Evolutionary conservation across 2,329 filamentous ascomycete species (phyloP).

Genomic region (Penicillium sp.): DNA sequence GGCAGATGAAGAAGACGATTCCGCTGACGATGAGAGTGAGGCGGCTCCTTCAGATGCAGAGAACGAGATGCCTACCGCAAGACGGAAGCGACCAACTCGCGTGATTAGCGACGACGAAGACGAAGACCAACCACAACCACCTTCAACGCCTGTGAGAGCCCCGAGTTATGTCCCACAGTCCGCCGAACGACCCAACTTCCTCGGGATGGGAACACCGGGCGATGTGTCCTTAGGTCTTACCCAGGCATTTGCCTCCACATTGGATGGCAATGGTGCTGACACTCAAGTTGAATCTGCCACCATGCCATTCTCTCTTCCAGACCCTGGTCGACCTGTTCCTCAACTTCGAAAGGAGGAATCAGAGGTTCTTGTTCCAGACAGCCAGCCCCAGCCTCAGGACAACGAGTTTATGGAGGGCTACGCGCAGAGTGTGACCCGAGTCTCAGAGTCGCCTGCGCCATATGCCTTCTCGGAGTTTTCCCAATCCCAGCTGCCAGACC

Average conservation of each 20-base stretch:
- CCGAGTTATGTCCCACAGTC: constrained; percentile 31
- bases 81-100: constrained; percentile 53
- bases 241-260: constrained; percentile 86
- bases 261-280: constrained; percentile 62
- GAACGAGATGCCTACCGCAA: constrained; percentile 47
- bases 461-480: constrained; percentile 61
- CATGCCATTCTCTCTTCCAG: constrained; percentile 49
- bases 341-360: constrained; percentile 62
- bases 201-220: constrained; percentile 58
- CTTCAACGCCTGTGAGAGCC: constrained; percentile 36
- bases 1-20: constrained; percentile 49
- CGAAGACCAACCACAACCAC: constrained; percentile 45
- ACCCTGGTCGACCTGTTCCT: constrained; percentile 58
- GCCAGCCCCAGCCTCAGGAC: constrained; percentile 50
- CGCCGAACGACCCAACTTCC: constrained; percentile 59
- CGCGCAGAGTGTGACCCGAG: constrained; percentile 33
- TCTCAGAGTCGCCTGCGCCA: constrained; percentile 39
- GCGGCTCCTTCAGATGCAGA: constrained; percentile 43
- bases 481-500: constrained; percentile 69
- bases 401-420: constrained; percentile 47
- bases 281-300: constrained; percentile 52
- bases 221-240: constrained; percentile 66
- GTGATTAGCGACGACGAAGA: constrained; percentile 69
- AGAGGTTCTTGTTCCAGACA: constrained; percentile 60
- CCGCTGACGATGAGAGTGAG: constrained; percentile 30